phyloP scores from a whole-genome alignment of 2,329 filamentous ascomycete species.

The Calonectria hawksworthii region DNA sequence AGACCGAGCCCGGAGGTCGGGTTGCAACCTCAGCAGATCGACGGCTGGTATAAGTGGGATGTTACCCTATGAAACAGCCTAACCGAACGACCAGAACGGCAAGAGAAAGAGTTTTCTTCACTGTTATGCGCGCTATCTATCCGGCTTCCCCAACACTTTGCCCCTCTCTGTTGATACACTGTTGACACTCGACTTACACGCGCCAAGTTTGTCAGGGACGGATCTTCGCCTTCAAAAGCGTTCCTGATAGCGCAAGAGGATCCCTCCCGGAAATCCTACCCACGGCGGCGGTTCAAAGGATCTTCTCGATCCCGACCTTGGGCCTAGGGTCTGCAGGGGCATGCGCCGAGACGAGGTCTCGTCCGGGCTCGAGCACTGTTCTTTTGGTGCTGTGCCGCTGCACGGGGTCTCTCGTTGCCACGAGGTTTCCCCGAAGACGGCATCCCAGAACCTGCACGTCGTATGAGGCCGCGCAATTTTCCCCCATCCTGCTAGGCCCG shows the following conservation, averaged over 20 bases:
- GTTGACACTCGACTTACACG: not conserved
- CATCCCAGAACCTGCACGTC: not conserved
- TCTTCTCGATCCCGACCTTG: conserved; percentile 7
- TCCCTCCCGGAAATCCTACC: conserved; percentile 21
- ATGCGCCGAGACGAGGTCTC: not conserved
- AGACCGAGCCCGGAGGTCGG: not conserved
- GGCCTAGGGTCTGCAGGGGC: conserved; percentile 25
- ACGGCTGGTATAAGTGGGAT: not conserved
- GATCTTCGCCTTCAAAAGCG: conserved; percentile 3
- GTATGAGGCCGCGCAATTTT: conserved; percentile 41
- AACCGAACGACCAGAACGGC: not conserved
- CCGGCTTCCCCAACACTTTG: not conserved
- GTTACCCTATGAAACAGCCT: conserved; percentile 1
- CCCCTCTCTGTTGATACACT: not conserved
- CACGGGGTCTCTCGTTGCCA: conserved; percentile 26
- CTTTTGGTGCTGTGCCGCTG: not conserved
- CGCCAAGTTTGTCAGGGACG: not conserved
- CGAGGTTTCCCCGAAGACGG: not conserved
- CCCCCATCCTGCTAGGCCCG: conserved; percentile 15
- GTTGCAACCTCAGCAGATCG: not conserved
- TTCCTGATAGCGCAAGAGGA: not conserved
- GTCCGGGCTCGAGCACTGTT: conserved; percentile 12
- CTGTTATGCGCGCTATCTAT: not conserved
- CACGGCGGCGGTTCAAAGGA: conserved; percentile 27
- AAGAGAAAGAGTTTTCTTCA: not conserved